Evolutionary conservation across 2,329 filamentous ascomycete genomes (phyloP), one percentile per base, ranked within the genome.

Genomic region (Fusarium marasasianum): DNA sequence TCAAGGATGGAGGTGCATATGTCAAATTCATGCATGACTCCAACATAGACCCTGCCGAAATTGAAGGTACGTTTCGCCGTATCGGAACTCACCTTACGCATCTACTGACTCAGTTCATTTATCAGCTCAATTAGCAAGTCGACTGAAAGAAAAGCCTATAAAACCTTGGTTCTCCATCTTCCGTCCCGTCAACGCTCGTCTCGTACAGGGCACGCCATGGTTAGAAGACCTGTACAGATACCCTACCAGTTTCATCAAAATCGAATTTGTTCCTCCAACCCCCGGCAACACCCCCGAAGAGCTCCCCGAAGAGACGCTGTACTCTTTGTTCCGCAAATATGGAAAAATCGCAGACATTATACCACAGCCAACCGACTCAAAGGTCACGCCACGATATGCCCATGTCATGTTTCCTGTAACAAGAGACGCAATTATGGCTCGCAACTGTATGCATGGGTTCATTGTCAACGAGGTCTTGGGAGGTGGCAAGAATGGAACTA

Each of bases 91-190:
- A 31, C 10, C 12, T 37, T 24, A 15, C n/a, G 13, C 18, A 20
- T 45, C 15, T 51, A 22, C 56, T 51, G 18, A 35, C 48, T 24
- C 17, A 45, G 43, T 40, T 57, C 54, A 35, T 22, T 18, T 60
- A 35, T 26, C 81, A 83, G 86, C 85, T 26, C 86, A 85, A 6
- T 84, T 98, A 8, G 84, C 88, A 31, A 84, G 89, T 38, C 88
- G 92, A 72, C 85, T 98, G 3, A 84, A 88, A 64, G 86, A 94
- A 68, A 87, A 91, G 22, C 92, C 92, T 0, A 89, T 97, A 43
- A 94, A 91, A 69, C 95, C 96, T 6, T 97, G 95, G 93, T 98
- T 96, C 85, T 97, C 92, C 76, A 95, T 95, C 0, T 92, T 98
- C 73, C 87, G 90, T 29, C 84, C 88, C 20, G 91, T 97, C 64